phyloP scores from a whole-genome alignment of 163 green algal genomes.

The Scenedesmus sp. region DNA sequence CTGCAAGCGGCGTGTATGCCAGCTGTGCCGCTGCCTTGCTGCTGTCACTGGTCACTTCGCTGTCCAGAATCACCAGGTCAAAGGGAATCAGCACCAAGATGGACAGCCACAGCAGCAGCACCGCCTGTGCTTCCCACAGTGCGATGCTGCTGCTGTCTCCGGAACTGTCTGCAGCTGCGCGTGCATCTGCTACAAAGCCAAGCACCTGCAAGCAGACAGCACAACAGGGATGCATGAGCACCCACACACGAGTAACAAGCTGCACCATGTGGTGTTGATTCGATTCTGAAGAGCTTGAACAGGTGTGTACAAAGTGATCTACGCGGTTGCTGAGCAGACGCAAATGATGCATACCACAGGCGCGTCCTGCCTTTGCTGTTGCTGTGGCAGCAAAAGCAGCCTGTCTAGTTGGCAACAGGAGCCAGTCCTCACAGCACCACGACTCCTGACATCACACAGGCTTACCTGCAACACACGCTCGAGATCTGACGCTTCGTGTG shows the following conservation, averaged over 20 bases:
- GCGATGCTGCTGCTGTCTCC: conserved; percentile 41
- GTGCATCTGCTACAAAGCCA: conserved; percentile 20
- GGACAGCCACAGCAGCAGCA: conserved; percentile 95
- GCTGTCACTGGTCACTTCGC: conserved; percentile 16
- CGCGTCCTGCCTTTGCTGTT: neutral
- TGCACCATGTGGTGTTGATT: neutral
- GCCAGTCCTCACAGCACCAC: no score
- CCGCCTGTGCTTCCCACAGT: conserved; percentile 84
- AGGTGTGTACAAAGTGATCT: neutral
- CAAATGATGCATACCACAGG: neutral
- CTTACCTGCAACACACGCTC: conserved; percentile 78
- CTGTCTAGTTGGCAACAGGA: neutral
- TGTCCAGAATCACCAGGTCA: conserved; percentile 90
- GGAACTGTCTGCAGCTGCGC: conserved; percentile 19
- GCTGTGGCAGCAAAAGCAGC: neutral
- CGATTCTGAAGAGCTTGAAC: neutral
- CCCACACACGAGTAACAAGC: no score
- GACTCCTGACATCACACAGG: no score
- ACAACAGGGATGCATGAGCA: neutral
- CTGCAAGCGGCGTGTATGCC: conserved; percentile 67
- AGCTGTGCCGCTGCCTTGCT: conserved; percentile 19
- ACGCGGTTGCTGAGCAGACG: neutral
- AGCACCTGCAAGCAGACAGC: conserved; percentile 33
- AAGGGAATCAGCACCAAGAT: conserved; percentile 96
- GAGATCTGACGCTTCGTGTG: conserved; percentile 87